Evolutionary conservation across 2,329 filamentous ascomycete genomes (phyloP).

Genomic region (Xylaria sp.): DNA sequence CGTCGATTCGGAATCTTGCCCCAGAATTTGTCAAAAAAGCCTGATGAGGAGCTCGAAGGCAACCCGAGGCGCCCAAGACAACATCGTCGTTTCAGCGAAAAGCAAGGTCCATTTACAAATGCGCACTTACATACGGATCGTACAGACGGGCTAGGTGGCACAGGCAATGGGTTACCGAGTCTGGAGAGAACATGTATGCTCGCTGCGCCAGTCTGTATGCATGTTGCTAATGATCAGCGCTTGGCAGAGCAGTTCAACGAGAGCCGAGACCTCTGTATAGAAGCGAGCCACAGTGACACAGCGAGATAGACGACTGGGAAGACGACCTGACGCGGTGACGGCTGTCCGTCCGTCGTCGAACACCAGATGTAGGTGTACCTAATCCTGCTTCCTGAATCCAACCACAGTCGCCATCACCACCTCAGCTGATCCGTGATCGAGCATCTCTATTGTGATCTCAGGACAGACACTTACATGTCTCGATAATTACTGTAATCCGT

Average conservation of each 20-base stretch:
- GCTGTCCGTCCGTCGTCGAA: neutral
- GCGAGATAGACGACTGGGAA: neutral
- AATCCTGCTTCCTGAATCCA: neutral
- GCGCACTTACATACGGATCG: neutral
- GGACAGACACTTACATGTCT: neutral
- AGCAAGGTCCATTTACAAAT: neutral
- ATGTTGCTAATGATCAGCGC: conserved; percentile 2
- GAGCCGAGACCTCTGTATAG: conserved; percentile 15
- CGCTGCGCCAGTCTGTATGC: neutral
- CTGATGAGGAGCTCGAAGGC: too few species aligned
- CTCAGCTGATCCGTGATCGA: neutral
- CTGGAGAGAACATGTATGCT: neutral
- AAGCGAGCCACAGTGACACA: conserved; percentile 13
- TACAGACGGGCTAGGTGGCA: neutral
- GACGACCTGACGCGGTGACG: neutral
- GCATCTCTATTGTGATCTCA: neutral
- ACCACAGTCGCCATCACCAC: neutral
- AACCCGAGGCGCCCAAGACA: too few species aligned
- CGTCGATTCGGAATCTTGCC: too few species aligned
- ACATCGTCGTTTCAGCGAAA: neutral
- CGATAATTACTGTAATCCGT: neutral
- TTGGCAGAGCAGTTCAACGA: conserved; percentile 6
- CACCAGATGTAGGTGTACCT: neutral
- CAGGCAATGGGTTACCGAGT: neutral
- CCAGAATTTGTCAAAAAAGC: too few species aligned